A percentile compares a stretch with the other conserved stretches of the same genome.
These are phyloP conservation scores for Suhomyces tanzawaensis DNA, from an alignment of 805 yeast genomes.

Conservation along the genomic window DNA sequence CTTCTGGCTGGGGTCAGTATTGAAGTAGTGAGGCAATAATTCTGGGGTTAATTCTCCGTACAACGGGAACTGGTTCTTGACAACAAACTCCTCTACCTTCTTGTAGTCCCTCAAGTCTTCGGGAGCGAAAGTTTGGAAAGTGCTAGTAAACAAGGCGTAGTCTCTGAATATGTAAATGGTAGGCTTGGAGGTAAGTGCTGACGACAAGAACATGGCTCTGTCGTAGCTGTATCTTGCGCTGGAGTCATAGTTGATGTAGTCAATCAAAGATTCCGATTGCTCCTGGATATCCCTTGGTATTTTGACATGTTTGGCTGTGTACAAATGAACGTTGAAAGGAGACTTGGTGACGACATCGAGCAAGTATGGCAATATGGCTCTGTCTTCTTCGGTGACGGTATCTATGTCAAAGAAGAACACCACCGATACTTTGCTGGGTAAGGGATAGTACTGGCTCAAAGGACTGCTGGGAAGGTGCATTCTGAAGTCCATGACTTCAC, in stretches of 20 bases:
- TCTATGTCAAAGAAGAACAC: constrained; percentile 53
- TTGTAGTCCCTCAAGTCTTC: constrained; percentile 56
- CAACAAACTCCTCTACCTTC: constrained; percentile 50
- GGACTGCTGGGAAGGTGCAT: constrained; percentile 31
- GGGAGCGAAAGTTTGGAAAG: constrained; percentile 61
- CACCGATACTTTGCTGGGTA: constrained; percentile 45
- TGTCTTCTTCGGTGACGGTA: constrained; percentile 58
- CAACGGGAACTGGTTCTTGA: constrained; percentile 48
- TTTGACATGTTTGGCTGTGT: constrained; percentile 47
- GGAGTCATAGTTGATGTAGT: constrained; percentile 44
- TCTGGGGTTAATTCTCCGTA: constrained; percentile 50
- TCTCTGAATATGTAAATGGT: constrained; percentile 61
- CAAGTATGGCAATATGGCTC: constrained; percentile 56
- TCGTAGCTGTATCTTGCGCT: constrained; percentile 36
- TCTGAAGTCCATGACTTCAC: constrained; percentile 28
- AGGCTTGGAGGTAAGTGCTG: constrained; percentile 59
- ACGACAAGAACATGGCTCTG: constrained; percentile 47
- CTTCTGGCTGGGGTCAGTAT: constrained; percentile 17
- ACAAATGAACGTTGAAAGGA: constrained; percentile 53
- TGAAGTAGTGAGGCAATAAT: constrained; percentile 35
- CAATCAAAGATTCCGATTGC: constrained; percentile 42
- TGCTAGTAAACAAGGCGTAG: constrained; percentile 47
- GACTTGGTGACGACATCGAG: constrained; percentile 58
- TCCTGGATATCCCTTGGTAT: constrained; percentile 36
- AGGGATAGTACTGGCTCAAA: constrained; percentile 35